phyloP scores from a whole-genome alignment of 1,284 basidiomycete species.

The Malassezia arunalokei region DNA sequence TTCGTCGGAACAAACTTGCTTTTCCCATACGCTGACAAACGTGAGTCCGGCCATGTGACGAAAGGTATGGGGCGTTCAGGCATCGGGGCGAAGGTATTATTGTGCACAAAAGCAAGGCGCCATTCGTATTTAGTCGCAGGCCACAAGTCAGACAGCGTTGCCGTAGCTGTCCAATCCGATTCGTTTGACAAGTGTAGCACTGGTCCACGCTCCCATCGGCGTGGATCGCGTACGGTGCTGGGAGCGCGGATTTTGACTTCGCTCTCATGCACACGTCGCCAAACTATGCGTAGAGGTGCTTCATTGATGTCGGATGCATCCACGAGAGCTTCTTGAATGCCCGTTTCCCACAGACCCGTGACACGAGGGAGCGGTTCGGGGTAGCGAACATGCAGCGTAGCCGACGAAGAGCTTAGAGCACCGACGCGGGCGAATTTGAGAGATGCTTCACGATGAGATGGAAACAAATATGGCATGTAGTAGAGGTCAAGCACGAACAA shows the following conservation, averaged over 20 bases:
- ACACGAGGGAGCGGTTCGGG: constrained; percentile 32
- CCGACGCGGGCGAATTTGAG: constrained; percentile 39
- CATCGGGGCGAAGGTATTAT: constrained; percentile 16
- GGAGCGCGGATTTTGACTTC: constrained; percentile 5
- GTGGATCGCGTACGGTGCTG: constrained; percentile 20
- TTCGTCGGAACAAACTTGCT: constrained; percentile 12
- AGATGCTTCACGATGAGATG: constrained; percentile 39
- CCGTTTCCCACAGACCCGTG: constrained; percentile 25
- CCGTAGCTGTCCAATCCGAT: constrained; percentile 58
- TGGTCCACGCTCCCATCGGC: constrained; percentile 43
- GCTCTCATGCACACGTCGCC: constrained; percentile 15
- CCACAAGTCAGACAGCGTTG: constrained; percentile 55
- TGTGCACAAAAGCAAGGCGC: constrained; percentile 47
- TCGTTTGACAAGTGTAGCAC: constrained; percentile 43
- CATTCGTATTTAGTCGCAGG: constrained; percentile 64
- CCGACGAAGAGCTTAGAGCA: constrained; percentile 27
- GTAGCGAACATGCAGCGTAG: constrained; percentile 39
- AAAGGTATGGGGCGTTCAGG: constrained; percentile 39
- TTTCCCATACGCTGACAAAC: constrained; percentile 28
- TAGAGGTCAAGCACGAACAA: constrained; percentile 37
- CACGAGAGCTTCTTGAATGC: constrained; percentile 14
- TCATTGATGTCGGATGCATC: constrained; percentile 18
- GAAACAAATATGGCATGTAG: constrained; percentile 39
- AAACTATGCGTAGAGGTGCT: constrained; percentile 31
- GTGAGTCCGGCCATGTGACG: constrained; percentile 52